These are phyloP conservation scores for Candida methanosorbosa DNA, from an alignment of 805 yeast genomes.

Conservation along the genomic window DNA sequence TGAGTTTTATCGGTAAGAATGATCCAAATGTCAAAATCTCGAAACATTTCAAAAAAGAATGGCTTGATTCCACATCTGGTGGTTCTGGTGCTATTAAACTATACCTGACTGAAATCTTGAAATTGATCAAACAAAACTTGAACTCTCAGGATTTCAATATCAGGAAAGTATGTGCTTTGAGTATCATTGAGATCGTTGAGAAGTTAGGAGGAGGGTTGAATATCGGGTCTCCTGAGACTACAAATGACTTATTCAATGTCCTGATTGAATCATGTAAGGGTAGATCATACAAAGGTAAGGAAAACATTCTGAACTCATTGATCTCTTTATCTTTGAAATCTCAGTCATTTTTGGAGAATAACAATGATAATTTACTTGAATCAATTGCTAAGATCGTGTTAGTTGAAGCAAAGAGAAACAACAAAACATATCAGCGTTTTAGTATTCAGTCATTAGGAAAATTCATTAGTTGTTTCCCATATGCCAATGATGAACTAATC, in stretches of 20 bases:
- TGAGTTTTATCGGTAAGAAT: conserved; percentile 70
- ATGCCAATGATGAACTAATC: conserved; percentile 23
- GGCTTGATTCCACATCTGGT: conserved; percentile 76
- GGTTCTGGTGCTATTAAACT: conserved; percentile 61
- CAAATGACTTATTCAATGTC: conserved; percentile 36
- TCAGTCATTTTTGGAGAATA: conserved; percentile 16
- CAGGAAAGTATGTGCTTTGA: conserved; percentile 61
- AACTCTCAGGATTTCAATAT: conserved; percentile 51
- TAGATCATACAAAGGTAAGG: conserved; percentile 86
- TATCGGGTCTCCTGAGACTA: conserved; percentile 12
- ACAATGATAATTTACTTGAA: conserved; percentile 22
- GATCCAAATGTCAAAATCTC: conserved; percentile 43
- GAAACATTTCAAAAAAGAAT: conserved; percentile 47
- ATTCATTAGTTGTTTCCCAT: conserved; percentile 26
- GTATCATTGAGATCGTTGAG: conserved; percentile 52
- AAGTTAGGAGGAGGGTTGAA: conserved; percentile 28
- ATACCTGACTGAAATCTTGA: conserved; percentile 61
- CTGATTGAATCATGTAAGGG: conserved; percentile 61
- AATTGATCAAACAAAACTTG: conserved; percentile 40
- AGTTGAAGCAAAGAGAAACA: conserved; percentile 59
- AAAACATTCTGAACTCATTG: conserved; percentile 60
- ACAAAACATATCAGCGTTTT: conserved; percentile 43
- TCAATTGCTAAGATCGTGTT: conserved; percentile 36
- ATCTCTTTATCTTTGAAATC: conserved; percentile 47
- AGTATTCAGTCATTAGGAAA: conserved; percentile 46